These are phyloP conservation scores for Stenocarpella maydis DNA, from an alignment of 2,329 filamentous ascomycete species.

Conservation along the genomic window DNA sequence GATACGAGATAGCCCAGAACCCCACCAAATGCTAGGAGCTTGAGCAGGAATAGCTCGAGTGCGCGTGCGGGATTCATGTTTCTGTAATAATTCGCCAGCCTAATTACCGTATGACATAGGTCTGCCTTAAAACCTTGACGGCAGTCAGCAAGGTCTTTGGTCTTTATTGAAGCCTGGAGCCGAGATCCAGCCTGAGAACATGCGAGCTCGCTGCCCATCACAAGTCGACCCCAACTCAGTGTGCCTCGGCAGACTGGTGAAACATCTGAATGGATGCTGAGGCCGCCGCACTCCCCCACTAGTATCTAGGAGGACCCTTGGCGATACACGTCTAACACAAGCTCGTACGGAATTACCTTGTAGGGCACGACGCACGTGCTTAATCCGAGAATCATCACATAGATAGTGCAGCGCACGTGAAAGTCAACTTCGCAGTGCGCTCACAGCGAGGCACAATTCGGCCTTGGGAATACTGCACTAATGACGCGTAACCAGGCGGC, in stretches of 20 bases:
- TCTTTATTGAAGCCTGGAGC: conserved; percentile 23
- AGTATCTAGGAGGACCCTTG: conserved; percentile 26
- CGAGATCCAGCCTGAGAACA: neutral
- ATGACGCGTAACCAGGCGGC: neutral
- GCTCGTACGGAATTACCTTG: conserved; percentile 21
- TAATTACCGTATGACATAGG: no score
- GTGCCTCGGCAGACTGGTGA: conserved; percentile 29
- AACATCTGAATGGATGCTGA: conserved; percentile 23
- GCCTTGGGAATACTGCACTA: neutral
- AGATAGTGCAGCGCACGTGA: conserved; percentile 5
- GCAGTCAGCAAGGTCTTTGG: conserved; percentile 16
- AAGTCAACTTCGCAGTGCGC: neutral
- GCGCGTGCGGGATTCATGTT: conserved; percentile 26
- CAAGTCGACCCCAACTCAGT: neutral
- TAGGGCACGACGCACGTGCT: neutral
- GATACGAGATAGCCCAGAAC: conserved; percentile 27
- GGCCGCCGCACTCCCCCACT: neutral
- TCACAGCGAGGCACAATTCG: no score
- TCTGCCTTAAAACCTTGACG: neutral
- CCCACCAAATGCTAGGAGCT: conserved; percentile 20
- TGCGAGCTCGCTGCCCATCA: conserved; percentile 13
- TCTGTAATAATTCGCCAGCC: neutral
- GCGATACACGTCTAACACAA: neutral
- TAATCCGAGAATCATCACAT: neutral
- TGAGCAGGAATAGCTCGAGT: conserved; percentile 20